A percentile compares a stretch with the other conserved stretches of the same genome.
Evolutionary conservation across 805 yeast species (phyloP).

Genomic region (Kodamaea sagamina): DNA sequence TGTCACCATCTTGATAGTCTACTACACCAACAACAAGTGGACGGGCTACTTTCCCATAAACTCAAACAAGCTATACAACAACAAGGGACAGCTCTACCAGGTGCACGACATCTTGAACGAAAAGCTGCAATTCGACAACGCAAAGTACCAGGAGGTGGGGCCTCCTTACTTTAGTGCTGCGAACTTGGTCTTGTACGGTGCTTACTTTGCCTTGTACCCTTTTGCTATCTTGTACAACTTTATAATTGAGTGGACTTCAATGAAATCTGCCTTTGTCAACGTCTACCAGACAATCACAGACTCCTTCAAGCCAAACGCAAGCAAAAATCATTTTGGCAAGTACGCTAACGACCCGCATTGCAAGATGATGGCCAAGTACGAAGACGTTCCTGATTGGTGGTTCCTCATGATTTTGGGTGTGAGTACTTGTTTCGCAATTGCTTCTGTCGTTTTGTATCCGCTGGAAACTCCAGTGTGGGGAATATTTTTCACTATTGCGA

Average conservation of each 20-base stretch:
- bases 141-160: constrained; percentile 54
- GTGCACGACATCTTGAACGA: constrained; percentile 48
- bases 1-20: constrained; percentile 32
- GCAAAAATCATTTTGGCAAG: constrained; percentile 22
- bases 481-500: constrained; percentile 55
- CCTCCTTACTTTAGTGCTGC: constrained; percentile 71
- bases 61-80: constrained; percentile 53
- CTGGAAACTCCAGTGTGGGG: constrained; percentile 67
- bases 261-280: constrained; percentile 39
- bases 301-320: constrained; percentile 22
- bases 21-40: constrained; percentile 53
- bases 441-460: constrained; percentile 48
- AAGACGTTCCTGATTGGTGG: constrained; percentile 80
- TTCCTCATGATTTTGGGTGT: constrained; percentile 47
- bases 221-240: constrained; percentile 53
- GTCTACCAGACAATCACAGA: constrained; percentile 33
- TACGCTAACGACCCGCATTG: constrained; percentile 54
- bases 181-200: constrained; percentile 58
- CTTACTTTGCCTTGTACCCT: constrained; percentile 57
- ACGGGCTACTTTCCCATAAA: constrained; percentile 53
- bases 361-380: constrained; percentile 57
- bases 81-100: constrained; percentile 49
- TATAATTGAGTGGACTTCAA: constrained; percentile 47
- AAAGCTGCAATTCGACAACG: constrained; percentile 46
- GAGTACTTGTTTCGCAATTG: constrained; percentile 46